Base-by-base conservation (phyloP, 352 stramenopile genomes). In the Pythium aquatile region DNA sequence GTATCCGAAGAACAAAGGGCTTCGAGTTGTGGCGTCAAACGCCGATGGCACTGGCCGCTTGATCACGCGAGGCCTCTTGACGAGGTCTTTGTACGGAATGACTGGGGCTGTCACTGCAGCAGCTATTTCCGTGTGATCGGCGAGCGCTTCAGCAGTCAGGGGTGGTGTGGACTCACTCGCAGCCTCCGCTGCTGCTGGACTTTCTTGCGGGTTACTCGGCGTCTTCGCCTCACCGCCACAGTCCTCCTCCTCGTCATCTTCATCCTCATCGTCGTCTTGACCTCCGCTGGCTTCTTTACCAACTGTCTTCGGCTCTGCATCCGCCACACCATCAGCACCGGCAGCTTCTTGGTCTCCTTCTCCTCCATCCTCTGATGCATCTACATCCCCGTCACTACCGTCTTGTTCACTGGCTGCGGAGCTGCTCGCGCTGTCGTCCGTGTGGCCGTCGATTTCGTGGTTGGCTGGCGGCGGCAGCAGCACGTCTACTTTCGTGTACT, bases 401-500 rank as follows among this genome's bases (percentile, higher is more conserved):
- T 81, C 76, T 1, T 91, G 77, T 0, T 65, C 78, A 53, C 81
- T 90, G 3, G 75, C 81, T 9, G 77, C 85, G 5, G 85, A 94
- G 26, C 70, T 80, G 53, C 75, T 90, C 2, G 81, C 83, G 44
- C 83, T 91, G 49, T 94, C 81, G 42, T 94, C 85, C 1, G 85
- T 94, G 66, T 91, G 80, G 8, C 81, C 85, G 56, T 93, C 83
- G 35, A 90, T 85, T 60, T 90, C 83, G 53, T 92, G 72, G 51
- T 81, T 77, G 13, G 68, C 75, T 11, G 71, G 72, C 32, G 81
- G 78, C 3, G 78, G 77, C 9, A 90, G 51, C 42, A 87, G 46
- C 42, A 80, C 79, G 24, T 89, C 78, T 0, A 78, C 76, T 32
- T 83, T 74, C 17, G 63, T 73, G 53, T 73, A 81, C 53, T 88